Percentiles rank a stretch among this genome's conserved stretches.
These are phyloP conservation scores for Gaeumannomyces tritici DNA, from an alignment of 2,329 filamentous ascomycete genomes.

Conservation along the genomic window DNA sequence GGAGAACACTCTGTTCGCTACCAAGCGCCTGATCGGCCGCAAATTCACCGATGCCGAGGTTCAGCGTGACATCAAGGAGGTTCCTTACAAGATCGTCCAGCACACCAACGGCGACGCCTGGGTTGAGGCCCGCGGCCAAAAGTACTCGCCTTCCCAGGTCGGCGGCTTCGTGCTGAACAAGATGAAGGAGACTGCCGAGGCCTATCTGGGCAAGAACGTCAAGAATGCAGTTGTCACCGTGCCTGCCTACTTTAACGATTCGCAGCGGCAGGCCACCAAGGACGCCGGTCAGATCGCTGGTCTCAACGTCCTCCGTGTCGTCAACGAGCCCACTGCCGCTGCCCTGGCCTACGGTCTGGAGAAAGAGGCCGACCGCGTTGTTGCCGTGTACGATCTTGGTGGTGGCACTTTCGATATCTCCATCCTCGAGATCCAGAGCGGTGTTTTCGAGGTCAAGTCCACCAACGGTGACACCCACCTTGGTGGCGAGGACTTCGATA, in stretches of 20 bases:
- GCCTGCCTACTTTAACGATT: conserved; percentile 98
- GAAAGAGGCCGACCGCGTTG: conserved; percentile 82
- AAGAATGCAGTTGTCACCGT: conserved; percentile 98
- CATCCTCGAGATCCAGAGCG: conserved; percentile 92
- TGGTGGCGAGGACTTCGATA: conserved; percentile 97
- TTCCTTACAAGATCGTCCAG: conserved; percentile 97
- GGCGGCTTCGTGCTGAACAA: conserved; percentile 94
- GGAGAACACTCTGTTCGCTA: conserved; percentile 96
- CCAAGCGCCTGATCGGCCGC: conserved; percentile 96
- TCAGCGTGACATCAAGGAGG: conserved; percentile 93
- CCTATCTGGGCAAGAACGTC: conserved; percentile 79
- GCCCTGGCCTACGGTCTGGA: conserved; percentile 93
- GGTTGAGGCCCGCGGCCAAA: conserved; percentile 87
- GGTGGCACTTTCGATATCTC: conserved; percentile 99
- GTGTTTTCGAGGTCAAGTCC: conserved; percentile 98
- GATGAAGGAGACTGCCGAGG: conserved; percentile 98
- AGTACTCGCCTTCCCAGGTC: conserved; percentile 97
- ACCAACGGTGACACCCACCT: conserved; percentile 98
- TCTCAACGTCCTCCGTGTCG: conserved; percentile 92
- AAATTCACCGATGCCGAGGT: conserved; percentile 93
- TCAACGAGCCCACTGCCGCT: conserved; percentile 95
- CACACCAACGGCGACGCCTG: conserved; percentile 95
- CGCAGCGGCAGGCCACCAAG: conserved; percentile 95
- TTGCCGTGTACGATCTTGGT: conserved; percentile 95
- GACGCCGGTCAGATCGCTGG: conserved; percentile 94